phyloP scores from a whole-genome alignment of 768 basidiomycete species.

The Tubosaeta sp. region DNA sequence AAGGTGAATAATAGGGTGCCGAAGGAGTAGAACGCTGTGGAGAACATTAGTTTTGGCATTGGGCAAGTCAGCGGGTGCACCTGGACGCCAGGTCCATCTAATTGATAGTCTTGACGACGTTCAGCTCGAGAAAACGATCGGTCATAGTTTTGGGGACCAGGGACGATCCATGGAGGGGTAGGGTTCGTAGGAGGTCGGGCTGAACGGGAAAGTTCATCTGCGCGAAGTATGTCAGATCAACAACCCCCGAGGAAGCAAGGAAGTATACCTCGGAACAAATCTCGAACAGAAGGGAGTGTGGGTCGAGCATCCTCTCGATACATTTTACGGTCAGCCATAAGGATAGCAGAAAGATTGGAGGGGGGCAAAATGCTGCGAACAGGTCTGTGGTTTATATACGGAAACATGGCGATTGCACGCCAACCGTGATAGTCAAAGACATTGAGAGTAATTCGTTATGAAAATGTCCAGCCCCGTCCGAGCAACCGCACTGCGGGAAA shows the following conservation, averaged over 20 bases:
- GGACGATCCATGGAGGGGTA: slow-evolving; percentile 41
- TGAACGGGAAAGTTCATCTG: slow-evolving; percentile 48
- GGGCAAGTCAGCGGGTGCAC: slow-evolving; percentile 10
- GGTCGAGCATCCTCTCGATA: slow-evolving; percentile 38
- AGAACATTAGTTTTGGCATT: slow-evolving; percentile 3
- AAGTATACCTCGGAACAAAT: slow-evolving; percentile 56
- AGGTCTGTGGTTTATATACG: slow-evolving; percentile 23
- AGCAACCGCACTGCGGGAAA: slow-evolving; percentile 20
- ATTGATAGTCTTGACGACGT: slow-evolving; percentile 21
- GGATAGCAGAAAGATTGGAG: slow-evolving; percentile 15
- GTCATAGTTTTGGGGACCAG: slow-evolving; percentile 31
- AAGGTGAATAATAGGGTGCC: slow-evolving; percentile 16
- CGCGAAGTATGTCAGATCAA: slow-evolving; percentile 1
- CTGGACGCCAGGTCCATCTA: slow-evolving; percentile 31
- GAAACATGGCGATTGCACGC: slow-evolving; percentile 20
- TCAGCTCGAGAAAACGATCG: slow-evolving; percentile 23
- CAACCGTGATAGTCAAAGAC: slow-evolving; percentile 22
- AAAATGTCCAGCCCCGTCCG: slow-evolving; percentile 23
- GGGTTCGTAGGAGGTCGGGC: slow-evolving; percentile 36
- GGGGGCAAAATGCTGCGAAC: slow-evolving; percentile 2
- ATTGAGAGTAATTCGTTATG: slow-evolving; percentile 20
- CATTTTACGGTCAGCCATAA: slow-evolving; percentile 27
- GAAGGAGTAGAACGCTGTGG: slow-evolving; percentile 21
- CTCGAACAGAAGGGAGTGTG: slow-evolving; percentile 68
- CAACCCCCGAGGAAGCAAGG: neutral